phyloP scores from a whole-genome alignment of 306 rosid species.

The Prosopis cineraria region DNA sequence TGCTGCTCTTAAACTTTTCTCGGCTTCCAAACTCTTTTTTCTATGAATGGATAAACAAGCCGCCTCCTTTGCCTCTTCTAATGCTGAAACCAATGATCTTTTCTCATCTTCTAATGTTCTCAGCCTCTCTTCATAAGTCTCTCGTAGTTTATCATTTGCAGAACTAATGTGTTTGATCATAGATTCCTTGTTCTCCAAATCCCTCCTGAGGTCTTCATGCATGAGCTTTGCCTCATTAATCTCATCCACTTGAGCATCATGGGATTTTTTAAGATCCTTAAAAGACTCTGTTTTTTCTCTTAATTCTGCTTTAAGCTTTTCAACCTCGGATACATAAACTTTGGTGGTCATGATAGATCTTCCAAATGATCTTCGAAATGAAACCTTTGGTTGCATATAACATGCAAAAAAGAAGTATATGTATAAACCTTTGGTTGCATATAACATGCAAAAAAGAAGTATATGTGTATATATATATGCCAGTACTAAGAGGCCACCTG shows the following conservation, averaged over 20 bases:
- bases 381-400: slow-evolving; percentile 22
- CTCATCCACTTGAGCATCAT: slow-evolving; percentile 52
- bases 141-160: slow-evolving; percentile 60
- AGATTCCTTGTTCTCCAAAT: slow-evolving; percentile 52
- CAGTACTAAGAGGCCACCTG: neutral
- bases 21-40: slow-evolving; percentile 47
- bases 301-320: slow-evolving; percentile 59
- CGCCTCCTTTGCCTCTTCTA: slow-evolving; percentile 65
- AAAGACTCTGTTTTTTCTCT: slow-evolving; percentile 51
- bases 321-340: slow-evolving; percentile 59
- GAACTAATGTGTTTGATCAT: slow-evolving; percentile 55
- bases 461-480: no score
- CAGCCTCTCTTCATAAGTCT: slow-evolving; percentile 49
- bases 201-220: slow-evolving; percentile 48
- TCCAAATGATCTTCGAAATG: slow-evolving; percentile 14
- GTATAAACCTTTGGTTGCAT: slow-evolving; percentile 25
- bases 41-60: slow-evolving; percentile 44
- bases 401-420: neutral
- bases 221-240: slow-evolving; percentile 27
- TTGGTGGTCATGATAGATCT: slow-evolving; percentile 40
- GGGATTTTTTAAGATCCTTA: slow-evolving; percentile 62
- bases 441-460: neutral
- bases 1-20: slow-evolving; percentile 28
- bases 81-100: slow-evolving; percentile 46
- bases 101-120: slow-evolving; percentile 53